Evolutionary conservation across 2,329 filamentous ascomycete genomes (phyloP).

Genomic region (Zymoseptoria tritici): DNA sequence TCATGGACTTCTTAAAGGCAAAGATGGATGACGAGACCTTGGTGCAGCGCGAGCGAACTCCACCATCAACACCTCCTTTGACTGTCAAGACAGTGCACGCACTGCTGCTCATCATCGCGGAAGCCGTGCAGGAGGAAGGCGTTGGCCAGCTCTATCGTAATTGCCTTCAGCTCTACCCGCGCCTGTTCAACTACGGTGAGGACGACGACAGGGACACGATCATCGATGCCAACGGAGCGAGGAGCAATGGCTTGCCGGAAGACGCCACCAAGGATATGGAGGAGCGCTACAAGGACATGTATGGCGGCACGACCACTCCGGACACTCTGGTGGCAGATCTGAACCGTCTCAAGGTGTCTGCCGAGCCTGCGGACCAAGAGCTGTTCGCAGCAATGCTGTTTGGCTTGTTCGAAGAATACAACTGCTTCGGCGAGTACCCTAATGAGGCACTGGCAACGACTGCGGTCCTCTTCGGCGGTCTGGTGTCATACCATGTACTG

Average conservation of each 20-base stretch:
- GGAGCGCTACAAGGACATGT: constrained; percentile 97
- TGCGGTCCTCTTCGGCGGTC: constrained; percentile 85
- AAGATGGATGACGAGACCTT: constrained; percentile 76
- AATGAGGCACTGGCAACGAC: constrained; percentile 94
- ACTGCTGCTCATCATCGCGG: constrained; percentile 67
- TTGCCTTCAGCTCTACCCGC: constrained; percentile 86
- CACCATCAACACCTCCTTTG: constrained; percentile 63
- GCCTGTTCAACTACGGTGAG: constrained; percentile 93
- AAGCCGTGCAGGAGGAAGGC: constrained; percentile 54
- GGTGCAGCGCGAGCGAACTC: constrained; percentile 63
- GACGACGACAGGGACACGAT: constrained; percentile 70
- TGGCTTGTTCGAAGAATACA: constrained; percentile 93
- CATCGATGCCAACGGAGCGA: constrained; percentile 70
- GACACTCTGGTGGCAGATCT: constrained; percentile 78
- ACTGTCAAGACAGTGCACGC: constrained; percentile 78
- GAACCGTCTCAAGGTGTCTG: constrained; percentile 79
- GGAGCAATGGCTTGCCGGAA: constrained; percentile 71
- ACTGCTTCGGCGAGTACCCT: constrained; percentile 90
- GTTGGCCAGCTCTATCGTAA: constrained; percentile 74
- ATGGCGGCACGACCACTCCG: constrained; percentile 80
- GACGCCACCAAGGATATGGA: constrained; percentile 89
- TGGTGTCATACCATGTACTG: constrained; percentile 82
- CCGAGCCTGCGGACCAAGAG: constrained; percentile 78
- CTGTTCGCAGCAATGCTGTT: constrained; percentile 98
- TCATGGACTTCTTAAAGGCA: constrained; percentile 74